Conservation (phyloP, 2,329 filamentous ascomycete species). For the Rutstroemia sp. region DNA sequence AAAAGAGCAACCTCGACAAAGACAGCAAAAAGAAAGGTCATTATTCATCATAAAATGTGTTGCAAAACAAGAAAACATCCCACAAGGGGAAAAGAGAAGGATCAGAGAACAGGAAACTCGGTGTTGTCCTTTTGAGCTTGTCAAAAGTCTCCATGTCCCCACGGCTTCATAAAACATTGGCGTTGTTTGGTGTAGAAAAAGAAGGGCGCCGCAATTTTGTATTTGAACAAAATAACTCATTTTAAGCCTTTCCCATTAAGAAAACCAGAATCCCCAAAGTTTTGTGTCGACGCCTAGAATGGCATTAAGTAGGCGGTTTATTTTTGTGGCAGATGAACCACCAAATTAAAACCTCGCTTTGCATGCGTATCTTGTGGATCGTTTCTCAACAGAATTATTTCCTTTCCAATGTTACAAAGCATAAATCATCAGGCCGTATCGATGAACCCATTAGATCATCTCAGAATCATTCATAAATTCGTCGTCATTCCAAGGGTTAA, state of each 20-base stretch:
- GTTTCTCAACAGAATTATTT: constrained; percentile 18
- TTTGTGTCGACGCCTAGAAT: constrained; percentile 22
- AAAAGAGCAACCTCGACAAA: not conserved
- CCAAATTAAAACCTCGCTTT: constrained; percentile 11
- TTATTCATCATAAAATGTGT: constrained; percentile 8
- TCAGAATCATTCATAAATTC: constrained; percentile 33
- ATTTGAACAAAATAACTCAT: constrained; percentile 9
- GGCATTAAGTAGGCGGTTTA: constrained; percentile 25
- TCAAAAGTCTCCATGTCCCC: constrained; percentile 5
- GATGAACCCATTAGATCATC: constrained; percentile 15
- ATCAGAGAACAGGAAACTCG: not conserved
- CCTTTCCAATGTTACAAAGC: constrained; percentile 17
- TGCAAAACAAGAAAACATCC: not conserved
- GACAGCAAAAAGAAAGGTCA: constrained; percentile 4
- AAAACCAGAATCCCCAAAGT: constrained; percentile 1
- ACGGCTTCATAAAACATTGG: constrained; percentile 6
- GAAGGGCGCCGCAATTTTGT: constrained; percentile 2
- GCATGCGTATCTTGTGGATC: constrained; percentile 27
- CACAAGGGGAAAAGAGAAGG: not conserved
- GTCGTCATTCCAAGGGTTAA: constrained; percentile 33
- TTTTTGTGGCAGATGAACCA: constrained; percentile 10
- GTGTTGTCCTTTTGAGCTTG: not conserved
- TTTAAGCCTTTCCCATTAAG: constrained; percentile 10
- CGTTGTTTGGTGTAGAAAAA: not conserved
- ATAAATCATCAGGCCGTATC: constrained; percentile 19